Percentiles rank a stretch among this genome's conserved stretches.
Conservation (phyloP, 495 filamentous ascomycete species). For the Emericellopsis terricola region DNA sequence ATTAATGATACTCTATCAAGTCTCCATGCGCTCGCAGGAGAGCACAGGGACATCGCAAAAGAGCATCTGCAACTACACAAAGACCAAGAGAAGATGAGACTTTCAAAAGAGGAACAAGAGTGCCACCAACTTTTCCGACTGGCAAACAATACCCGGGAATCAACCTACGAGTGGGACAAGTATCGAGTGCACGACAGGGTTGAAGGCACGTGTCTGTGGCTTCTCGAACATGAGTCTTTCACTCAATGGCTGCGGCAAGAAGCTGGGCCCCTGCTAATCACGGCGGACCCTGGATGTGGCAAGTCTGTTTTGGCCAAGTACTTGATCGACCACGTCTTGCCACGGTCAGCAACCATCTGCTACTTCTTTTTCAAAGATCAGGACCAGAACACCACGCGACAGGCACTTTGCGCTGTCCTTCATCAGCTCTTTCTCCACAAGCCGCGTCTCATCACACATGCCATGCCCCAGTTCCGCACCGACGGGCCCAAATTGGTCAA, state of each 20-base stretch:
- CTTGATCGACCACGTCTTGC: conserved; percentile 12
- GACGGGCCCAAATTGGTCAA: conserved; percentile 1
- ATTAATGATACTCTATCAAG: too few relatives aligned
- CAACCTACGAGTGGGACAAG: conserved; percentile 26
- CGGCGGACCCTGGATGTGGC: conserved; percentile 30
- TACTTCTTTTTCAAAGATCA: conserved; percentile 18
- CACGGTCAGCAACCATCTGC: conserved; percentile 7
- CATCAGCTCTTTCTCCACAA: conserved; percentile 14
- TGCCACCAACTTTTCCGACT: conserved; percentile 17
- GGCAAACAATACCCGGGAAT: conserved; percentile 6
- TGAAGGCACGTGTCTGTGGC: conserved; percentile 13
- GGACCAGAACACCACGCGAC: conserved; percentile 7
- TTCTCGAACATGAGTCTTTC: conserved; percentile 8
- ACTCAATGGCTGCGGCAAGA: conserved; percentile 2
- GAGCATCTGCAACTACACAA: background rate
- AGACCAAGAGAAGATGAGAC: background rate
- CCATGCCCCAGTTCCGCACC: background rate
- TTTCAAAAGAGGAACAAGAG: conserved; percentile 8
- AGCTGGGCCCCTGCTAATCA: conserved; percentile 11
- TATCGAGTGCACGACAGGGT: conserved; percentile 4
- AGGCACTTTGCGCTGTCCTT: conserved; percentile 16
- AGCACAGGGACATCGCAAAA: background rate
- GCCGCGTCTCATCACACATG: conserved; percentile 3
- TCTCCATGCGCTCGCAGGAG: too few relatives aligned
- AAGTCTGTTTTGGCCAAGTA: conserved; percentile 27